Base-by-base conservation (phyloP, 208 protist genomes). In the Trypanosomatidae sp. region DNA sequence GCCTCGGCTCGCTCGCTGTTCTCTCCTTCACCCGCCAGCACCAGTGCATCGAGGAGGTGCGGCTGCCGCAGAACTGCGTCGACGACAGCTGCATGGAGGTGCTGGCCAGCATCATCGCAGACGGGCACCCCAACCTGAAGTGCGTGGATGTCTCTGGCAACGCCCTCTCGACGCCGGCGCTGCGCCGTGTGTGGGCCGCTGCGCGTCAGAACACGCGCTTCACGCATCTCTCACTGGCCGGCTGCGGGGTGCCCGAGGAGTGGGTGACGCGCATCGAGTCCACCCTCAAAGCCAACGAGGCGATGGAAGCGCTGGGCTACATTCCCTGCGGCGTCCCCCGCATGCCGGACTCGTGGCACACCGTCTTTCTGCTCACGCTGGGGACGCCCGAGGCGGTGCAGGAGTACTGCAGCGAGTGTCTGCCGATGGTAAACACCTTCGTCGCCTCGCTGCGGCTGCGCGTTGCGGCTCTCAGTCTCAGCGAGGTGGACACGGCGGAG, bases 81-180 rank as follows among this genome's bases (percentile, higher is more conserved):
- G 83, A 91, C 53, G 73, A 79, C 41, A 58, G 60, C 36, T 90
- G 89, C 80, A 81, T 97, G 19, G 83, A 88, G 52, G 73, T 87
- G n/a, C 78, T 97, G 4, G 86, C 86, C 73, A 39, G 70, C 17
- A 76, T 95, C 39, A 46, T 95, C 46, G 55, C 71, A 0, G 65
- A 84, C 0, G 78, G 83, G 22, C 87, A 91, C 77, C 80, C 82
- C 0, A 81, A 67, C 46, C 81, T 97, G 62, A 66, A 46, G 36
- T 62, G 65, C 56, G 64, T 97, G 25, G 90, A 95, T 46, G 64
- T 97, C 44, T 86, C 85, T 8, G 62, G 88, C 68, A 97, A 92
- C 73, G 33, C 46, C 12, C 73, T 97, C 44, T 90, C 90, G n/a
- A 91, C 83, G 19, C 82, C 85, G 0, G 83, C 84, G 2, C 82